A percentile compares a stretch with the other conserved stretches of the same genome.
Conservation (phyloP, 768 basidiomycete genomes). For the Lyophyllum semitale region DNA sequence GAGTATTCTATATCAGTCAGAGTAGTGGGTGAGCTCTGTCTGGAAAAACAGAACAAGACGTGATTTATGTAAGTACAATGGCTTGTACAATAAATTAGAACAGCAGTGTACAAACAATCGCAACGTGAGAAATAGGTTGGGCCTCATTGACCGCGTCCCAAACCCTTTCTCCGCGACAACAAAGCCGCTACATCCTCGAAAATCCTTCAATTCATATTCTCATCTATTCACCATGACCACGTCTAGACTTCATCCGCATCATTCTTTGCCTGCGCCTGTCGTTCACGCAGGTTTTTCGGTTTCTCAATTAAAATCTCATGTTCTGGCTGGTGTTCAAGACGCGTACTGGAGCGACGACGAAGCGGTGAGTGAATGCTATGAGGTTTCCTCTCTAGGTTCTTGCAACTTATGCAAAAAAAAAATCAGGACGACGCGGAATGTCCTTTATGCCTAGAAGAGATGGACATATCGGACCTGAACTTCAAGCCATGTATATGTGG, state of each 20-base stretch:
- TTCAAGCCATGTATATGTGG: slow-evolving; percentile 99
- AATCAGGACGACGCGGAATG: slow-evolving; percentile 94
- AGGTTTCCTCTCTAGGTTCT: slow-evolving; percentile 8
- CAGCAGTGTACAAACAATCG: slow-evolving; percentile 22
- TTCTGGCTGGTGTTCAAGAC: slow-evolving; percentile 89
- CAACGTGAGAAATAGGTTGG: slow-evolving; percentile 24
- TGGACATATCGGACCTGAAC: slow-evolving; percentile 98
- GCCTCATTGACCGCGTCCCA: slow-evolving; percentile 23
- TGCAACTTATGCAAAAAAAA: slow-evolving; percentile 13
- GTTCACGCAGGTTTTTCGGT: slow-evolving; percentile 70
- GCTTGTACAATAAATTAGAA: too few species aligned
- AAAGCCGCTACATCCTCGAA: slow-evolving; percentile 3
- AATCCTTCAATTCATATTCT: neutral
- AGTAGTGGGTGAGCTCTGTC: too few species aligned
- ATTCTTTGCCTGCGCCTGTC: slow-evolving; percentile 72
- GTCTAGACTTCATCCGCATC: slow-evolving; percentile 58
- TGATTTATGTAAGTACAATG: too few species aligned
- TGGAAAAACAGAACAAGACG: too few species aligned
- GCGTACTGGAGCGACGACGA: slow-evolving; percentile 97
- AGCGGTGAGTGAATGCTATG: slow-evolving; percentile 48
- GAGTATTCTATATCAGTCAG: too few species aligned
- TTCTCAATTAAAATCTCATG: slow-evolving; percentile 82
- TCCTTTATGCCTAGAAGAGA: slow-evolving; percentile 96
- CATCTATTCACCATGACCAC: slow-evolving; percentile 43
- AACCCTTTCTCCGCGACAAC: slow-evolving; percentile 12